Base-by-base conservation (phyloP, 108 stramenopile species). In the Conticribra weissflogii region DNA sequence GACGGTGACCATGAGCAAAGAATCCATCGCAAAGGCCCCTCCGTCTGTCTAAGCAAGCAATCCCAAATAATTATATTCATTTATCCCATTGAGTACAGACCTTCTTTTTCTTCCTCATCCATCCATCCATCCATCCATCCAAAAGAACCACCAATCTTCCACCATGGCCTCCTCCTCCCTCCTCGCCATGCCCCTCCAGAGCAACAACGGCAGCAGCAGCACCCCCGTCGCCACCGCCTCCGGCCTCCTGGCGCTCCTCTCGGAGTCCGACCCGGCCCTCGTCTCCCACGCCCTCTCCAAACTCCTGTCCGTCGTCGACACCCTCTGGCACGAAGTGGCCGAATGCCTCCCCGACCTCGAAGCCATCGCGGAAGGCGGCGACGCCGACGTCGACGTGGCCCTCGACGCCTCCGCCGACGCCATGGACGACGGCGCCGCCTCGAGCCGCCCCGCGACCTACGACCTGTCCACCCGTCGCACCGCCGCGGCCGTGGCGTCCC, bases 401-500 rank as follows among this genome's bases (percentile, higher is more conserved):
- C 34, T 24, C 25, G 64, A 53, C 23, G 55, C 22, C 24, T 25
- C 21, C 52, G 61, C 7, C 41, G 46, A 15, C 30, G 31, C 3
- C 0, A 5, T 0, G 27, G n/a, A n/a, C n/a, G n/a, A n/a, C n/a
- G n/a, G n/a, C n/a, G 5, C 1, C 30, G 19, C 8, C 2, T 0
- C 28, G 16, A 16, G 22, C 21, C 3, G 22, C 30, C 18, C 16
- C 4, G 22, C 24, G 23, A 15, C 27, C 1, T 72, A 58, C 54
- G 76, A 72, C 25, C 41, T 50, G 12, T 56, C 81, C 24, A 82
- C 81, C 7, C 85, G 93, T 55, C 88, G 87, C 41, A 78, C 81
- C 14, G 97, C 98, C 22, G 95, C 97, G 30, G 93, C 96, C 5
- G 85, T 99, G 2, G 97, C 98, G 0, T 88, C 90, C 30, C 92